Conservation (phyloP, 192 early-diverging fungal species). For the Backusella australiensis region DNA sequence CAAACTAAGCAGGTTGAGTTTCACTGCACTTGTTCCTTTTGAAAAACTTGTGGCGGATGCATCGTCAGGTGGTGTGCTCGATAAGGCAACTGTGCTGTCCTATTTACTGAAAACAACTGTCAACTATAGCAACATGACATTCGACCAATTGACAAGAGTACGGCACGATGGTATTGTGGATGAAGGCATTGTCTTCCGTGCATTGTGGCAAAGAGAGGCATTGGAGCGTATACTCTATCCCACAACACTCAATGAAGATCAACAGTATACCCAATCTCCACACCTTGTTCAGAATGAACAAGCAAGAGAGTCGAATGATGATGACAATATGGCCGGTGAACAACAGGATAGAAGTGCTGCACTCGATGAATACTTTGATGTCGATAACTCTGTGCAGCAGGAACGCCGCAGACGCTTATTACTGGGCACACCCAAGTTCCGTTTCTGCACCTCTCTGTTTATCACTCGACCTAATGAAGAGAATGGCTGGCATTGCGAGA, state of each 20-base stretch:
- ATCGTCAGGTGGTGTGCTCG: slow-evolving; percentile 27
- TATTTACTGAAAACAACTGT: slow-evolving; percentile 27
- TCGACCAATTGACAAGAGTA: slow-evolving; percentile 31
- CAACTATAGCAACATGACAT: slow-evolving; percentile 39
- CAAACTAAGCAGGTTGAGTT: slow-evolving; percentile 11
- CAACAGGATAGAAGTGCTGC: slow-evolving; percentile 20
- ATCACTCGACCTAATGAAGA: slow-evolving; percentile 3
- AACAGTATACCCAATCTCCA: background rate
- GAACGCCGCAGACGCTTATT: slow-evolving; percentile 21
- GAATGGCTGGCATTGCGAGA: slow-evolving; percentile 15
- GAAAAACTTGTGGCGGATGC: slow-evolving; percentile 31
- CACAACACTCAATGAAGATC: background rate
- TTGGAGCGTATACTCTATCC: slow-evolving; percentile 33
- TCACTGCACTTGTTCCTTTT: slow-evolving; percentile 30
- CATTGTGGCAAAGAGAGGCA: slow-evolving; percentile 36
- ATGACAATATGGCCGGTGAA: background rate
- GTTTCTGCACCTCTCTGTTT: slow-evolving; percentile 21
- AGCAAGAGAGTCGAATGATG: background rate
- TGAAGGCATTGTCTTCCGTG: slow-evolving; percentile 32
- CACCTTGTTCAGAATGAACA: background rate
- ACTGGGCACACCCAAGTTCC: slow-evolving; percentile 23
- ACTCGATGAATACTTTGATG: slow-evolving; percentile 37
- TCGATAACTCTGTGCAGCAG: slow-evolving; percentile 16
- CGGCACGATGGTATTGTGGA: slow-evolving; percentile 32
- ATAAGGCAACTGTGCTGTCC: slow-evolving; percentile 28